These are phyloP conservation scores for Zygoascus meyerae DNA, from an alignment of 1,139 yeast genomes.

Conservation along the genomic window DNA sequence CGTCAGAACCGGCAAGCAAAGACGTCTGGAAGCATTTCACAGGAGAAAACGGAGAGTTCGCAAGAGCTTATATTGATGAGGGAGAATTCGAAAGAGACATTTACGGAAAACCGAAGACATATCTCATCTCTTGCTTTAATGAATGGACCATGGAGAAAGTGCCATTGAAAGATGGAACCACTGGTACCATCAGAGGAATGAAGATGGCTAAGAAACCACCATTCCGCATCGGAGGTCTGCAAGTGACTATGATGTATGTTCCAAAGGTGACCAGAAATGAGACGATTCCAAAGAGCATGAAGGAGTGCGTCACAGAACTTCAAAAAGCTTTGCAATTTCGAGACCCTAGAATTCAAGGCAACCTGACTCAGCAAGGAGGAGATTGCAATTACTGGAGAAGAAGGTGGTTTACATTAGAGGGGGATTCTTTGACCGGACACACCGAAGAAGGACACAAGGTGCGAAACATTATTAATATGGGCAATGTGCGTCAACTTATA, in stretches of 20 bases:
- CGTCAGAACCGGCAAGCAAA: not conserved
- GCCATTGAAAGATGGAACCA: constrained; percentile 5
- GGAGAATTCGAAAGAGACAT: constrained; percentile 55
- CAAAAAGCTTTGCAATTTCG: constrained; percentile 20
- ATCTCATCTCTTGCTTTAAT: constrained; percentile 60
- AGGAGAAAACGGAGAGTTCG: constrained; percentile 86
- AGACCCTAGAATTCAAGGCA: constrained; percentile 40
- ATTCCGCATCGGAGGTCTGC: constrained; percentile 59
- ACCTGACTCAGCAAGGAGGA: constrained; percentile 72
- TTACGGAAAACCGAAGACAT: constrained; percentile 49
- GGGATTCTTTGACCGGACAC: constrained; percentile 56
- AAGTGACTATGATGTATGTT: constrained; percentile 67
- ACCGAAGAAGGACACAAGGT: constrained; percentile 59
- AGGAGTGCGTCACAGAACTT: constrained; percentile 26
- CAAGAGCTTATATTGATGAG: constrained; percentile 65
- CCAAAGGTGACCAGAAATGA: constrained; percentile 48
- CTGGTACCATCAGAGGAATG: constrained; percentile 6
- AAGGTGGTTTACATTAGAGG: constrained; percentile 56
- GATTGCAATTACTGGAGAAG: constrained; percentile 65
- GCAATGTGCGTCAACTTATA: constrained; percentile 49
- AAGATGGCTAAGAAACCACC: constrained; percentile 39
- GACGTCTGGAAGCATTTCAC: constrained; percentile 40
- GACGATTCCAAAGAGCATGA: constrained; percentile 44
- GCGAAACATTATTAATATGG: constrained; percentile 58
- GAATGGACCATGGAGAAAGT: constrained; percentile 54